Evolutionary conservation across 768 basidiomycete genomes (phyloP).

Genomic region (Gymnopilus dilepis): DNA sequence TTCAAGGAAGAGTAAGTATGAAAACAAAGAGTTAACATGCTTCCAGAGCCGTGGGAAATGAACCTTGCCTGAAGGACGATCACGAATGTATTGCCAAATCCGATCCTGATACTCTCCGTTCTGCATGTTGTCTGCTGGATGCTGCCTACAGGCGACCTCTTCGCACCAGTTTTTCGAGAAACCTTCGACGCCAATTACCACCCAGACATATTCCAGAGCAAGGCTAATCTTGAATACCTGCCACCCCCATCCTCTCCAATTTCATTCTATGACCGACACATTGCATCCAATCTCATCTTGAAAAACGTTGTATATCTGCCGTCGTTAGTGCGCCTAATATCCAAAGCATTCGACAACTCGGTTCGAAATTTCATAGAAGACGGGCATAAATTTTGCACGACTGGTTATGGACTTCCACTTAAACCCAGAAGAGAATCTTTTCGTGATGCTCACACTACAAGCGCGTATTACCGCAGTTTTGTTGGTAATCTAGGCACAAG

Average conservation of each 20-base stretch:
- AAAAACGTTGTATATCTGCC: neutral
- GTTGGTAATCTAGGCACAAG: neutral
- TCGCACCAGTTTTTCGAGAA: neutral
- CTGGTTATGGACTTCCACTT: neutral
- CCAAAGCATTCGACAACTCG: neutral
- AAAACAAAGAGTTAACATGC: no score
- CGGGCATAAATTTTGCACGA: neutral
- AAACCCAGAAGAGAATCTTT: neutral
- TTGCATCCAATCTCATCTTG: constrained; percentile 1
- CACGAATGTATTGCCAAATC: no score
- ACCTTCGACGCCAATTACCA: neutral
- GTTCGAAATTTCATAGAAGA: neutral
- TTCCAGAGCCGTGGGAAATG: no score
- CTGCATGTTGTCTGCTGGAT: neutral
- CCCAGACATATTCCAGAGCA: neutral
- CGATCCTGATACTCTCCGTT: no score
- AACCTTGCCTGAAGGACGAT: no score
- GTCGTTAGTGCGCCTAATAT: neutral
- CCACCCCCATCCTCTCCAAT: neutral
- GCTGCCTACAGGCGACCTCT: neutral
- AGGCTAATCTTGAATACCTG: neutral
- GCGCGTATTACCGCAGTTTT: neutral
- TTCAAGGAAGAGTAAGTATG: no score
- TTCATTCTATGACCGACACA: constrained; percentile 15
- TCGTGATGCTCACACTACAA: neutral